Evolutionary conservation across 2,329 filamentous ascomycete genomes (phyloP).

Genomic region (Chaetomiaceae sp.): DNA sequence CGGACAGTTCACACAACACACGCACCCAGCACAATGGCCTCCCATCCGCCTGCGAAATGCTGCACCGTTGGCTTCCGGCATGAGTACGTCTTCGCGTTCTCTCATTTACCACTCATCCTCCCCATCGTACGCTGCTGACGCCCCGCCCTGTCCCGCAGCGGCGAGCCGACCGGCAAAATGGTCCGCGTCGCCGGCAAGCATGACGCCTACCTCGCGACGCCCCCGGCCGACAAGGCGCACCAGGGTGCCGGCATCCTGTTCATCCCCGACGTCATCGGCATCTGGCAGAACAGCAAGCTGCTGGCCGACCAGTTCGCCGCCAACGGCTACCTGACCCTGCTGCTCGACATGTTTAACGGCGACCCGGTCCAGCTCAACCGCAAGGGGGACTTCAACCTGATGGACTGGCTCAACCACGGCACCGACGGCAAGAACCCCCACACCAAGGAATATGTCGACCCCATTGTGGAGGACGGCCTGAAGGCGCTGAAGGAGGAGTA

Average conservation of each 20-base stretch:
- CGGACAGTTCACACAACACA: background rate
- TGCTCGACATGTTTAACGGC: conserved; percentile 66
- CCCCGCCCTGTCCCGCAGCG: conserved; percentile 30
- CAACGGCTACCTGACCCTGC: conserved; percentile 62
- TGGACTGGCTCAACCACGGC: conserved; percentile 39
- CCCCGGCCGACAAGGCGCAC: conserved; percentile 35
- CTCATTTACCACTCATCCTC: background rate
- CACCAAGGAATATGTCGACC: conserved; percentile 38
- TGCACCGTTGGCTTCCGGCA: conserved; percentile 48
- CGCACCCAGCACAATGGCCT: conserved; percentile 40
- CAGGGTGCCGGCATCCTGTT: conserved; percentile 40
- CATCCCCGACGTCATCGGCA: conserved; percentile 45
- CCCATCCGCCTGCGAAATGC: conserved; percentile 46
- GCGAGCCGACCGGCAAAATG: conserved; percentile 40
- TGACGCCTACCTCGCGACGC: conserved; percentile 46
- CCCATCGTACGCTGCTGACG: background rate
- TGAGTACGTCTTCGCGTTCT: conserved; percentile 38
- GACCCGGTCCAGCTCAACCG: conserved; percentile 53
- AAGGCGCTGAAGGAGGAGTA: conserved; percentile 52
- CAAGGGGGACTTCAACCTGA: conserved; percentile 36
- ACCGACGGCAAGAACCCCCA: conserved; percentile 44
- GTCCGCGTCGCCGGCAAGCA: conserved; percentile 41
- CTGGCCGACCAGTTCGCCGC: conserved; percentile 70
- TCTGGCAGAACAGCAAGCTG: conserved; percentile 55
- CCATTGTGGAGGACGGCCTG: conserved; percentile 45